Percentiles rank a stretch among this genome's conserved stretches.
These are phyloP conservation scores for Saccharomycopsis malanga DNA, from an alignment of 805 yeast genomes.

Conservation along the genomic window DNA sequence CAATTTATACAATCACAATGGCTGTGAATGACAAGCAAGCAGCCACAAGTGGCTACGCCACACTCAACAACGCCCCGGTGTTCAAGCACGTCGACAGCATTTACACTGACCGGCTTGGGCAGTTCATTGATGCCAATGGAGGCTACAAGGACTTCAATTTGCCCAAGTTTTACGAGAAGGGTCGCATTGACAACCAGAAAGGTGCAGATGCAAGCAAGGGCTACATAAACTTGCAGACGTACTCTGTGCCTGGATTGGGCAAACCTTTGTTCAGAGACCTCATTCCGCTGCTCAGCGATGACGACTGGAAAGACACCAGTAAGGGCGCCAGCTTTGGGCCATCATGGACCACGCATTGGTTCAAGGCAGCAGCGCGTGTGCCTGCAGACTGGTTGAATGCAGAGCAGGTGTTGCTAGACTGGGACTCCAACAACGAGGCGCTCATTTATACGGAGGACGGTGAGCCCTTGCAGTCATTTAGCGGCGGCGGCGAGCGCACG, in stretches of 20 bases:
- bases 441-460: slow-evolving; percentile 65
- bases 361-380: slow-evolving; percentile 56
- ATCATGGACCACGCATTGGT: slow-evolving; percentile 97
- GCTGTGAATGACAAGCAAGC: no score
- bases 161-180: slow-evolving; percentile 71
- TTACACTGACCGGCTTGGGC: slow-evolving; percentile 66
- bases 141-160: slow-evolving; percentile 63
- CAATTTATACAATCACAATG: no score
- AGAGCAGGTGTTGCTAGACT: slow-evolving; percentile 58
- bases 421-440: slow-evolving; percentile 87
- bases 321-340: slow-evolving; percentile 85
- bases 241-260: slow-evolving; percentile 63
- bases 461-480: slow-evolving; percentile 71
- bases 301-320: slow-evolving; percentile 47
- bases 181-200: slow-evolving; percentile 40
- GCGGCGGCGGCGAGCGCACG: slow-evolving; percentile 77
- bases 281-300: slow-evolving; percentile 38
- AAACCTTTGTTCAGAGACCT: slow-evolving; percentile 62
- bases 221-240: slow-evolving; percentile 52
- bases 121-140: slow-evolving; percentile 75
- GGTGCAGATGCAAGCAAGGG: slow-evolving; percentile 31
- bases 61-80: slow-evolving; percentile 44
- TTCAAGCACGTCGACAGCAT: slow-evolving; percentile 72
- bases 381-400: slow-evolving; percentile 46
- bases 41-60: slow-evolving; percentile 1